Evolutionary conservation across 257 asterid species (phyloP), one percentile per base, ranked within the genome.

Genomic region (Asclepias syriaca): DNA sequence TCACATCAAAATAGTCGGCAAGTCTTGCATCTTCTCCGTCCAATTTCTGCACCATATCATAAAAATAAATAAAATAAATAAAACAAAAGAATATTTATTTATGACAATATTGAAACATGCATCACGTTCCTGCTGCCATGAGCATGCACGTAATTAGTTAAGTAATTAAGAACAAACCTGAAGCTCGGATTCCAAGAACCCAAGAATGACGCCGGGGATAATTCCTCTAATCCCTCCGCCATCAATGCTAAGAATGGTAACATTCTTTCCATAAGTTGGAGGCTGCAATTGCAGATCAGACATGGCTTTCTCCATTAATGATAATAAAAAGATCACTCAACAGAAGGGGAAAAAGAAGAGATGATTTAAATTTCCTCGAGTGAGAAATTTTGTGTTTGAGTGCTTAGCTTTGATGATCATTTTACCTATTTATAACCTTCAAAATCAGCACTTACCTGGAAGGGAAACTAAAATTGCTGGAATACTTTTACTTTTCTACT

Each of bases 1-100:
- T 82, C 7, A 88, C 88, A 19, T 88, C 95, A 19, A 88, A 88
- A 69, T 88, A 88, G 71, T 88, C 90, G 19, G 87, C 92, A 0
- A 88, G 68, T 68, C 90, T 75, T 7, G 90, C 91, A 72, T 82
- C 81, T 34, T 85, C 81, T 2, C 93, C 55, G 22, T 40, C 58
- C 14, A 67, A 67, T 67, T 67, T 67, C 55, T 67, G 57, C n/a
- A 5, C 10, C 56, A 2, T 6, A 5, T 8, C 11, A 2, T 21
- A 12, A 45, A 67, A 13, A 60, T 11, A 16, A 57, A n/a, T 8
- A 2, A 0, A 16, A 3, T 1, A 24, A 29, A 46, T 3, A 18
- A 45, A 8, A 15, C 6, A 50, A 14, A 14, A 50, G n/a, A 50
- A 50, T 50, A 50, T 13, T 34, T 34, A 4, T 34, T 34, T 34